Evolutionary conservation across 2,329 filamentous ascomycete genomes (phyloP), one percentile per base, ranked within the genome.

Genomic region (Xylariaceae sp.): DNA sequence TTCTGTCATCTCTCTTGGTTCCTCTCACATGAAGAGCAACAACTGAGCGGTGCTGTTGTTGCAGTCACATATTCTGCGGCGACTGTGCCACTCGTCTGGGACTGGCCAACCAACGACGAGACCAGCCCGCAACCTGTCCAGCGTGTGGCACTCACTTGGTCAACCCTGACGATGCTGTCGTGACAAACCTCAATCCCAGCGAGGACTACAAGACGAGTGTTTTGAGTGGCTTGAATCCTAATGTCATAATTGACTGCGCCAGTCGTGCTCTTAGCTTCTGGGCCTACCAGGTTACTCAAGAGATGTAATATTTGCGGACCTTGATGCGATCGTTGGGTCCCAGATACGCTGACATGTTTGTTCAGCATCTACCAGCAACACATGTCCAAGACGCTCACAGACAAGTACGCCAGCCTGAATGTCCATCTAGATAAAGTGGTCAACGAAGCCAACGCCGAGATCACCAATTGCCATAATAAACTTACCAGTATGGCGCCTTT

Each of bases 201-300:
- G 92, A 97, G 68, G 91, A 95, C 65, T 96, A 94, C 78, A 96
- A 96, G 73, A 91, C 89, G 0, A 92, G 87, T 61, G 83, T 95
- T 0, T 78, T 97, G 9, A 91, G 89, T 68, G 93, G 93, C 0
- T 76, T 97, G 0, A 89, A 85, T 61, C 93, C 93, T 0, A 87
- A 82, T 39, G 80, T 87, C 35, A 89, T 97, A 64, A 91, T 96
- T 82, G 92, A 96, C 67, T 95, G 91, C 73, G 88, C 90, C 18
- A 86, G 88, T 4, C 82, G 89, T 65, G 91, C 88, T 1, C 74
- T 96, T 64, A 84, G 82, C 37, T 96, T 96, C 71, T 96, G 91
- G 88, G 87, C 85, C 35, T 96, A 96, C 68, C 92, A 96, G 71
- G 86, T 87, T 17, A 86, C 86, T 2, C 89, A 94, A 68, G 89